These are phyloP conservation scores for Neonectria punicea DNA, from an alignment of 2,329 filamentous ascomycete genomes.

Conservation along the genomic window DNA sequence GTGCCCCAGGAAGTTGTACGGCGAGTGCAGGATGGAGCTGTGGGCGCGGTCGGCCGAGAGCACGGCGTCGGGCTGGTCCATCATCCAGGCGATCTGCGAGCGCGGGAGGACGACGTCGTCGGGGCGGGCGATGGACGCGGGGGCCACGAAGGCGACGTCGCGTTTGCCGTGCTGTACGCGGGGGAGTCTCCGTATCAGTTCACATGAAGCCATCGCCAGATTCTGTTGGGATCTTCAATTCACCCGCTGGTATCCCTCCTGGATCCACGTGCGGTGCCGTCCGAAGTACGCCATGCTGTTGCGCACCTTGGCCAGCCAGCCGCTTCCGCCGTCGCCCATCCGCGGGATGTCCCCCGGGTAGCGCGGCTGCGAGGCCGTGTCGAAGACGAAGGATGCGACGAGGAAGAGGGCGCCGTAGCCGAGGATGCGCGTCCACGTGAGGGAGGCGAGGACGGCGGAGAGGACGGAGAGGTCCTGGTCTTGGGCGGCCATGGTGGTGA, in stretches of 20 bases:
- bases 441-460: constrained; percentile 38
- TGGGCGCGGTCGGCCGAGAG: constrained; percentile 56
- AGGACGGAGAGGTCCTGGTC: constrained; percentile 19
- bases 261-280: constrained; percentile 53
- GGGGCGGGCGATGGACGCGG: constrained; percentile 52
- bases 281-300: constrained; percentile 54
- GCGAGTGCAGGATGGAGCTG: constrained; percentile 49
- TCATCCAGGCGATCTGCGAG: constrained; percentile 57
- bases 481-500: constrained; percentile 11
- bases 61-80: constrained; percentile 57
- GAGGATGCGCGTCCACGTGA: constrained; percentile 46
- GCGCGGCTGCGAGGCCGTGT: constrained; percentile 51
- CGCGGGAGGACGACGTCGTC: constrained; percentile 58
- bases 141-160: constrained; percentile 54
- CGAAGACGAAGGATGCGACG: constrained; percentile 52
- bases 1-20: constrained; percentile 56
- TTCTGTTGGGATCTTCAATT: not conserved
- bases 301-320: constrained; percentile 49
- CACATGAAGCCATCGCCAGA: not conserved
- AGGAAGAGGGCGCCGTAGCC: constrained; percentile 47
- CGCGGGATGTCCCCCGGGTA: constrained; percentile 54
- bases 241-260: constrained; percentile 56
- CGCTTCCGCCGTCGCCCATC: constrained; percentile 50
- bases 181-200: not conserved
- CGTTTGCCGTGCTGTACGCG: constrained; percentile 52